Percentiles rank a stretch among this genome's conserved stretches.
Evolutionary conservation across 2,329 filamentous ascomycete genomes (phyloP).

Genomic region (Stemphylium vesicarium): DNA sequence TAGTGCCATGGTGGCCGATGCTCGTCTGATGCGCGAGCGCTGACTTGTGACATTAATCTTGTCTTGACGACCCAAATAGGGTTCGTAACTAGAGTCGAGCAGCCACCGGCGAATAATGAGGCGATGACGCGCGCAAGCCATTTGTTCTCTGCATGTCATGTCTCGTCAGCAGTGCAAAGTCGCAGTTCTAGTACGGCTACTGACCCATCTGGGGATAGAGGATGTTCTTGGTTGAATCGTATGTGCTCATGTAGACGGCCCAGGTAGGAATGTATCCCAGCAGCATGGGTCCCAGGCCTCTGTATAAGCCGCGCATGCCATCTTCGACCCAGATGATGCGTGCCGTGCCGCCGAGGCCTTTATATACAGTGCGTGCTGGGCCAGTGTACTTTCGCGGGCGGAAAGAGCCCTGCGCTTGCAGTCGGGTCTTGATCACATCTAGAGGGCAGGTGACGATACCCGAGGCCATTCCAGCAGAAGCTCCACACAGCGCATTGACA

Average conservation of each 20-base stretch:
- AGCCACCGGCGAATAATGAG: conserved; percentile 87
- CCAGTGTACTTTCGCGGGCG: conserved; percentile 57
- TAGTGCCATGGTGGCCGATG: conserved; percentile 87
- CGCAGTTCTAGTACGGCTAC: conserved; percentile 6
- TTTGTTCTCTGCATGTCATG: conserved; percentile 63
- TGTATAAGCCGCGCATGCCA: conserved; percentile 87
- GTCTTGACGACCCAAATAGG: conserved; percentile 99
- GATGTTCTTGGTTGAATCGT: conserved; percentile 83
- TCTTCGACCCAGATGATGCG: conserved; percentile 86
- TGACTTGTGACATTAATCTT: conserved; percentile 91
- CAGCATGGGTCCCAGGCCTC: conserved; percentile 91
- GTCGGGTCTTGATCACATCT: conserved; percentile 98
- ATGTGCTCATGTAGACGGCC: conserved; percentile 97
- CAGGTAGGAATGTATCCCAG: conserved; percentile 96
- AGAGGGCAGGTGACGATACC: conserved; percentile 95
- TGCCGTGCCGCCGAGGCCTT: conserved; percentile 85
- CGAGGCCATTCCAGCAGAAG: conserved; percentile 87
- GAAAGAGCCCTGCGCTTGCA: conserved; percentile 94
- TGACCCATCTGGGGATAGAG: conserved; percentile 68
- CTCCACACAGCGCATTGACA: conserved; percentile 85
- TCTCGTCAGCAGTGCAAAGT: conserved; percentile 17
- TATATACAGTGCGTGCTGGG: conserved; percentile 69
- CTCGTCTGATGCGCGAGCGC: conserved; percentile 59
- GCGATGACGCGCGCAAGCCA: conserved; percentile 85
- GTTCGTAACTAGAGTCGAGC: conserved; percentile 92